A percentile compares a stretch with the other conserved stretches of the same genome.
Evolutionary conservation across 441 rosid genomes (phyloP).

Genomic region (Croton laevigatus): DNA sequence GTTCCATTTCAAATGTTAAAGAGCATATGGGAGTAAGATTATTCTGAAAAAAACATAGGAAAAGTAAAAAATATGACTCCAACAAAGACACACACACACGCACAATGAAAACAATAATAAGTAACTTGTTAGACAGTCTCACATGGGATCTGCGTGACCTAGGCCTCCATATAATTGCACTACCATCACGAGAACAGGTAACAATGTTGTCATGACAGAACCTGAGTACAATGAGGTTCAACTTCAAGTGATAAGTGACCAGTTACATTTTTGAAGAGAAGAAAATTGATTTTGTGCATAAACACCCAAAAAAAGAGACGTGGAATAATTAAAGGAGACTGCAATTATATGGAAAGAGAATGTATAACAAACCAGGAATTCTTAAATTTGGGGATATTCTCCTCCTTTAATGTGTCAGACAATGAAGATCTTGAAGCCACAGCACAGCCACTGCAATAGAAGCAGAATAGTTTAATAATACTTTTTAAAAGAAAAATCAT

Average conservation of each 20-base stretch:
- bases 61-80: constrained; percentile 12
- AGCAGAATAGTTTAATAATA: constrained; percentile 17
- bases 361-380: constrained; percentile 69
- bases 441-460: constrained; percentile 84
- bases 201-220: constrained; percentile 93
- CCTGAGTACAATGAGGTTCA: constrained; percentile 44
- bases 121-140: constrained; percentile 32
- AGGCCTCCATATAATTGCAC: constrained; percentile 99
- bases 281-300: constrained; percentile 9
- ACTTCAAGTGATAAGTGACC: constrained; percentile 11
- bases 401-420: constrained; percentile 66
- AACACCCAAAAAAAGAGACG: constrained; percentile 16
- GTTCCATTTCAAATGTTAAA: constrained; percentile 19
- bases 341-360: constrained; percentile 7
- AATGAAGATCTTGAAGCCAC: constrained; percentile 72
- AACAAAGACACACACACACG: constrained; percentile 17
- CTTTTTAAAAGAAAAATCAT: constrained; percentile 3
- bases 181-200: constrained; percentile 99
- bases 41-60: constrained; percentile 1
- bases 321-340: constrained; percentile 11
- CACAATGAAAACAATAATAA: constrained; percentile 12
- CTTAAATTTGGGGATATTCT: constrained; percentile 72
- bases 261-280: constrained; percentile 4
- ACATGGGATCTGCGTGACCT: constrained; percentile 90
- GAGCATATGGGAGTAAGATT: constrained; percentile 22